Conservation (phyloP, 495 filamentous ascomycete species). For the Tetracladium marchalianum region DNA sequence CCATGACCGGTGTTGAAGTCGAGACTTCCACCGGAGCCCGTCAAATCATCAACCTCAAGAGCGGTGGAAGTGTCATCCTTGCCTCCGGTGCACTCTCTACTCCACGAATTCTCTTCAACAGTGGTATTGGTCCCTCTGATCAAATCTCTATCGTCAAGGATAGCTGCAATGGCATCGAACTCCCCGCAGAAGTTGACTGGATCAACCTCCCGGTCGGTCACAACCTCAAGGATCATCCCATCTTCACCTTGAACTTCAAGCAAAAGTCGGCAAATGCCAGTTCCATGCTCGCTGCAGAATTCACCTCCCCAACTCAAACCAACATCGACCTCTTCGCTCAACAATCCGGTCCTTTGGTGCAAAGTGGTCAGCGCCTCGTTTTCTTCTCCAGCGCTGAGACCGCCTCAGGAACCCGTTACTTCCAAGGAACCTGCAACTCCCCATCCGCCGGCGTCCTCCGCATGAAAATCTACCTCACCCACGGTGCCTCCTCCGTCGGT, state of each 20-base stretch:
- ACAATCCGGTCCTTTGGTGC: constrained; percentile 10
- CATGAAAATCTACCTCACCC: constrained; percentile 33
- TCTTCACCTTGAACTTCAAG: constrained; percentile 32
- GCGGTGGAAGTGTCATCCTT: constrained; percentile 51
- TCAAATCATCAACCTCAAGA: constrained; percentile 35
- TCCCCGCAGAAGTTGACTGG: constrained; percentile 44
- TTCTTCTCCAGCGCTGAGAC: constrained; percentile 11
- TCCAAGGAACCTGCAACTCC: constrained; percentile 16
- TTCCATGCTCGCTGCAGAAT: constrained; percentile 33
- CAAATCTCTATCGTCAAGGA: constrained; percentile 46
- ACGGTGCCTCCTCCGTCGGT: constrained; percentile 29
- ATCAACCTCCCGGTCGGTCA: constrained; percentile 63
- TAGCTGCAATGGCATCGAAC: constrained; percentile 35
- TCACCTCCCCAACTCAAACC: constrained; percentile 27
- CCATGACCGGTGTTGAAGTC: constrained; percentile 58
- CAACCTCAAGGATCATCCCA: constrained; percentile 62
- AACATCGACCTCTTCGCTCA: constrained; percentile 18
- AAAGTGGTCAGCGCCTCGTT: constrained; percentile 14
- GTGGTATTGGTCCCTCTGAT: constrained; percentile 51
- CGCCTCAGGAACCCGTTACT: constrained; percentile 10
- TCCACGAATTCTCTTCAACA: constrained; percentile 58
- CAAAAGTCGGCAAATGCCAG: constrained; percentile 25
- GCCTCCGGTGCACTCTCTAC: constrained; percentile 58
- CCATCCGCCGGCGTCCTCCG: constrained; percentile 17
- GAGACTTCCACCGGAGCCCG: constrained; percentile 38